These are phyloP conservation scores for Cocos nucifera DNA, from an alignment of 176 grass and related monocot genomes.

Conservation along the genomic window DNA sequence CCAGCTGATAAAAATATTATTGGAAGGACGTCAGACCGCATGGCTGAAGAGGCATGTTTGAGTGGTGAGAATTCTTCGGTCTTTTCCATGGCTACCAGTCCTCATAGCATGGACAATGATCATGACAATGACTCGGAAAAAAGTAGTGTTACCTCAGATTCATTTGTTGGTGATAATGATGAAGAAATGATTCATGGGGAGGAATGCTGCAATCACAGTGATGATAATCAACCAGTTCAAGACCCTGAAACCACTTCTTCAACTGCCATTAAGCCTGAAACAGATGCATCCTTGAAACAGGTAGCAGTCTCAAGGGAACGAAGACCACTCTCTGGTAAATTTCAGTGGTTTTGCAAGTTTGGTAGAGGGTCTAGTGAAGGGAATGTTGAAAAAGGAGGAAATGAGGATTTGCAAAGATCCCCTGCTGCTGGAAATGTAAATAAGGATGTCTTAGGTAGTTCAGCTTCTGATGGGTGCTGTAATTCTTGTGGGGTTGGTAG, in stretches of 20 bases:
- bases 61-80: constrained; percentile 50
- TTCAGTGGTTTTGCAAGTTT: constrained; percentile 13
- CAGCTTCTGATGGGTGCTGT: constrained; percentile 26
- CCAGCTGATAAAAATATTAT: constrained; percentile 9
- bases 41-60: constrained; percentile 24
- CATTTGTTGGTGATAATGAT: constrained; percentile 41
- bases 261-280: constrained; percentile 14
- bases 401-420: background rate
- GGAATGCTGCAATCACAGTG: constrained; percentile 24
- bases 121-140: constrained; percentile 59
- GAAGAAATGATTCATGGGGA: constrained; percentile 33
- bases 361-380: background rate
- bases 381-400: background rate
- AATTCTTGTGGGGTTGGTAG: constrained; percentile 3
- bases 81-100: constrained; percentile 27
- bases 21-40: constrained; percentile 18
- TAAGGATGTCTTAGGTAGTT: constrained; percentile 1
- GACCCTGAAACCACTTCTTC: constrained; percentile 12
- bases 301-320: background rate
- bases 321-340: background rate
- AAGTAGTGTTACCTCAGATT: constrained; percentile 65
- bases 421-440: background rate
- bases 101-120: constrained; percentile 6
- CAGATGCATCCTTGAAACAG: constrained; percentile 1
- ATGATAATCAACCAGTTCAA: constrained; percentile 22